These are phyloP conservation scores for Trypanosomatidae sp. DNA, from an alignment of 208 protist genomes.

Conservation along the genomic window DNA sequence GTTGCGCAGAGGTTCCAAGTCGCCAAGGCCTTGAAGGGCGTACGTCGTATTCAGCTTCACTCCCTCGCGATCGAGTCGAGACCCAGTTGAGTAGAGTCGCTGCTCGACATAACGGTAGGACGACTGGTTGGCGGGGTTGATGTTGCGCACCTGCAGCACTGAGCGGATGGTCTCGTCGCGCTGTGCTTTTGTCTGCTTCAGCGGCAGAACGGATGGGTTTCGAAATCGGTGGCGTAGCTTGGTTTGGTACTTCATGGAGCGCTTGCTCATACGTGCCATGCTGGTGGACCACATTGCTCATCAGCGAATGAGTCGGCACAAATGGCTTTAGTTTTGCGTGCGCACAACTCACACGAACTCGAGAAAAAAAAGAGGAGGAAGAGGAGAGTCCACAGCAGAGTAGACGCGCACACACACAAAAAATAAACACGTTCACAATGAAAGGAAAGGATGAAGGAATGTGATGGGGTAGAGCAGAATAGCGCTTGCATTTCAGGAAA, in stretches of 20 bases:
- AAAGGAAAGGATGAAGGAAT: not conserved
- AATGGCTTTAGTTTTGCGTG: not conserved
- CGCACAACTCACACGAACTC: not conserved
- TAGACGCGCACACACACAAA: not conserved
- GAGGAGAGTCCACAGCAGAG: not conserved
- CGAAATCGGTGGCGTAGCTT: conserved; percentile 85
- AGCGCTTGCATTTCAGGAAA: not conserved
- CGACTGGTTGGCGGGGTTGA: conserved; percentile 54
- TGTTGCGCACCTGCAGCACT: conserved; percentile 42
- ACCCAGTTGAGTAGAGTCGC: conserved; percentile 73
- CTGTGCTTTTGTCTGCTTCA: conserved; percentile 75
- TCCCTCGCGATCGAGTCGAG: conserved; percentile 81
- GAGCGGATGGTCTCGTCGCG: conserved; percentile 72
- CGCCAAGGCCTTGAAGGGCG: conserved; percentile 87
- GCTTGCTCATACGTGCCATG: conserved; percentile 37
- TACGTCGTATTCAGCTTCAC: conserved; percentile 83
- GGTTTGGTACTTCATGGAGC: conserved; percentile 53
- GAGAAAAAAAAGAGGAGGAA: not conserved
- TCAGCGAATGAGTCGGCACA: not conserved
- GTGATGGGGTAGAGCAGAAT: not conserved
- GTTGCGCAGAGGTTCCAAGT: conserved; percentile 84
- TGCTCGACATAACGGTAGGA: conserved; percentile 79
- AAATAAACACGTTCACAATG: not conserved
- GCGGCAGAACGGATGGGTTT: conserved; percentile 57
- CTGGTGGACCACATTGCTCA: conserved; percentile 19